A percentile compares a stretch with the other conserved stretches of the same genome.
Conservation (phyloP, 768 basidiomycete genomes). For the Tricholomella constricta region DNA sequence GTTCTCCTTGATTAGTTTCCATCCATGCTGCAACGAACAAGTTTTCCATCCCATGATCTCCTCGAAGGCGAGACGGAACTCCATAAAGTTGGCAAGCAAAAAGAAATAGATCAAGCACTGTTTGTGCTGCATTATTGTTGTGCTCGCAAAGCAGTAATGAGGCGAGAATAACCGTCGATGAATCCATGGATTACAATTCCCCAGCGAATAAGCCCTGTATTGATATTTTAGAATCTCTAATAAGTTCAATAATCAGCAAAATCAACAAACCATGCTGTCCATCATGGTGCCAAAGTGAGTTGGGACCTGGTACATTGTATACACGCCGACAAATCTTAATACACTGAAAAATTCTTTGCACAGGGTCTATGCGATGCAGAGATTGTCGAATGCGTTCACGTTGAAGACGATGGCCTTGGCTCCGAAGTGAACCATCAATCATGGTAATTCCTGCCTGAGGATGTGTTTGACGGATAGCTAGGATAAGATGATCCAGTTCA, state of each 20-base stretch:
- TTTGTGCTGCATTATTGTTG: slow-evolving; percentile 41
- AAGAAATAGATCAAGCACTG: slow-evolving; percentile 37
- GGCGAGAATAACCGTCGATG: slow-evolving; percentile 32
- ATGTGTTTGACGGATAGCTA: neutral
- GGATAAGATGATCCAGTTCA: neutral
- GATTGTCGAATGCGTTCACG: slow-evolving; percentile 15
- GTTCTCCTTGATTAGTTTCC: slow-evolving; percentile 18
- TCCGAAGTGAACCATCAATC: slow-evolving; percentile 23
- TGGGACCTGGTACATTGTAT: slow-evolving; percentile 30
- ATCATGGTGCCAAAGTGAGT: slow-evolving; percentile 38
- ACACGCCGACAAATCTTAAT: slow-evolving; percentile 21
- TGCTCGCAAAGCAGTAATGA: slow-evolving; percentile 28
- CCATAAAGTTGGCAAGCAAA: slow-evolving; percentile 25
- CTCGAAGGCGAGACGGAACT: slow-evolving; percentile 32
- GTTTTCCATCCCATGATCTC: slow-evolving; percentile 44
- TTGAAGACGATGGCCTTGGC: slow-evolving; percentile 14
- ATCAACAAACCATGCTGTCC: slow-evolving; percentile 31
- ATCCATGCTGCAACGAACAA: slow-evolving; percentile 36
- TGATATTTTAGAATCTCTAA: too few species aligned
- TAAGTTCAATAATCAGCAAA: neutral
- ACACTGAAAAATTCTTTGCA: slow-evolving; percentile 16
- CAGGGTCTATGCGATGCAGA: slow-evolving; percentile 21
- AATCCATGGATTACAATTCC: slow-evolving; percentile 36
- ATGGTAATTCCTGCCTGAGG: slow-evolving; percentile 21
- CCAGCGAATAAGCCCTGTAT: slow-evolving; percentile 33